Evolutionary conservation across 2,329 filamentous ascomycete species (phyloP).

Genomic region (Colletotrichum sp.): DNA sequence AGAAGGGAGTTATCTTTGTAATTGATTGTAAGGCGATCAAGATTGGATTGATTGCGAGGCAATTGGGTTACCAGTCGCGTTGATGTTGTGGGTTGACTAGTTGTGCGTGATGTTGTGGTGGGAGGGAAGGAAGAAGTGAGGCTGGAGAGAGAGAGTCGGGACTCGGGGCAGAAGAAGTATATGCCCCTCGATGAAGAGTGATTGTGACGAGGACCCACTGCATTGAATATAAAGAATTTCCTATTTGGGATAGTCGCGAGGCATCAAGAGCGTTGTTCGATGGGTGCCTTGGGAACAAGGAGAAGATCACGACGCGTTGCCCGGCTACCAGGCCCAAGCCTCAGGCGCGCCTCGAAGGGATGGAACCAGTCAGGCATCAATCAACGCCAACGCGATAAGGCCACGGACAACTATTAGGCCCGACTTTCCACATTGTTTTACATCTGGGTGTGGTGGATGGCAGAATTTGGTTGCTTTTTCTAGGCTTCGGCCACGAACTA

Average conservation of each 20-base stretch:
- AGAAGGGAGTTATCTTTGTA: not conserved
- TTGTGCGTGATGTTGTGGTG: not conserved
- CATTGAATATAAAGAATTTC: not conserved
- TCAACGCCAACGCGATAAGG: not conserved
- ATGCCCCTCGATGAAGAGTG: not conserved
- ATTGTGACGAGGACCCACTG: not conserved
- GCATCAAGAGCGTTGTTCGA: not conserved
- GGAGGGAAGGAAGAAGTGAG: not conserved
- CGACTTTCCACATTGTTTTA: rapidly evolving
- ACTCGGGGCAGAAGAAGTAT: not conserved
- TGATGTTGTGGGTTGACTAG: not conserved
- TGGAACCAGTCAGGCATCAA: not conserved
- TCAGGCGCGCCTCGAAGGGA: not conserved
- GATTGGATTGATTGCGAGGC: not conserved
- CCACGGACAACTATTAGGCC: not conserved
- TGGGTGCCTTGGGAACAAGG: not conserved
- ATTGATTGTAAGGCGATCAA: not conserved
- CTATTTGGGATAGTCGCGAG: not conserved
- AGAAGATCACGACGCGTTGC: not conserved
- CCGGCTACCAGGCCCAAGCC: not conserved
- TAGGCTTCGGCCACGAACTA: not conserved
- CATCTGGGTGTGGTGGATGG: not conserved
- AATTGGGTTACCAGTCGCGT: not conserved
- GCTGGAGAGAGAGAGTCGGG: too few relatives aligned
- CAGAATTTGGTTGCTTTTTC: not conserved